These are phyloP conservation scores for Diaporthe ilicicola DNA, from an alignment of 2,329 filamentous ascomycete genomes.

Conservation along the genomic window DNA sequence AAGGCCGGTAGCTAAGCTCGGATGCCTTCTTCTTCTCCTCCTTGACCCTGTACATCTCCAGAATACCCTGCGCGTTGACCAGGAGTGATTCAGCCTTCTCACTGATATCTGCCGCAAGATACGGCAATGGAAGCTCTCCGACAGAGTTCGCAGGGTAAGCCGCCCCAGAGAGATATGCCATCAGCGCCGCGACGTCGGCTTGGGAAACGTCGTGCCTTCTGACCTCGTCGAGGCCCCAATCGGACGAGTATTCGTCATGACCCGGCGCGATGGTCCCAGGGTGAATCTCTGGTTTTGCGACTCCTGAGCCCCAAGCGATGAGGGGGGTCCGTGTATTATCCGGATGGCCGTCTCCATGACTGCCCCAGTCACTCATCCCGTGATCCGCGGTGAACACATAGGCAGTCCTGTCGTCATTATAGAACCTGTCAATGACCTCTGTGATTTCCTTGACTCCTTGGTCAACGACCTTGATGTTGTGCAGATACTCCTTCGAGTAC, in stretches of 20 bases:
- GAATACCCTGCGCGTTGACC: constrained; percentile 83
- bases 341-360: constrained; percentile 95
- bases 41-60: constrained; percentile 97
- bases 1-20: constrained; percentile 82
- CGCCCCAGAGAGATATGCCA: constrained; percentile 89
- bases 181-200: constrained; percentile 92
- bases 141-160: constrained; percentile 97
- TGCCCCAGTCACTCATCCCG: constrained; percentile 99
- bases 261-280: constrained; percentile 71
- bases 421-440: constrained; percentile 84
- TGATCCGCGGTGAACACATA: constrained; percentile 98
- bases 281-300: constrained; percentile 75
- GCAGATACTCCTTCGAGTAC: constrained; percentile 93
- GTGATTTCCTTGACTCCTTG: constrained; percentile 87
- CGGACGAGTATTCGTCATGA: constrained; percentile 89
- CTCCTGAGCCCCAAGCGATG: constrained; percentile 91
- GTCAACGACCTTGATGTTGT: constrained; percentile 95
- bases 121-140: constrained; percentile 87
- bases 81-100: constrained; percentile 87
- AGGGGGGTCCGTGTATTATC: constrained; percentile 96
- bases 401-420: constrained; percentile 83
- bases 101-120: constrained; percentile 73
- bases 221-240: constrained; percentile 85
- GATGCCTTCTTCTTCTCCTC: constrained; percentile 82
- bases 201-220: constrained; percentile 91